phyloP scores from a whole-genome alignment of 352 stramenopile species.

The Pythium phragmiticola region DNA sequence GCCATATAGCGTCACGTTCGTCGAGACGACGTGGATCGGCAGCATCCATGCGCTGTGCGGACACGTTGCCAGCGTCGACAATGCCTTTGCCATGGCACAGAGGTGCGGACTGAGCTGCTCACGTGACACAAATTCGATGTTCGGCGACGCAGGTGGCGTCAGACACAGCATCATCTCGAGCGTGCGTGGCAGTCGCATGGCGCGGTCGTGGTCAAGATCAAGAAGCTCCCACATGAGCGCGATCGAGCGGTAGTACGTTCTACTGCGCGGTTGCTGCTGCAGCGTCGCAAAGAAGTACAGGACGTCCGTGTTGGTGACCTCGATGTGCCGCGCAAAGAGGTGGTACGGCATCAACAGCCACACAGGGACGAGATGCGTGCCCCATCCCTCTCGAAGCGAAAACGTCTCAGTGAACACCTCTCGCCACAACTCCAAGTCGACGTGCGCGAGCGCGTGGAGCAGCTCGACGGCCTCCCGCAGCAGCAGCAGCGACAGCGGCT shows the following conservation, averaged over 20 bases:
- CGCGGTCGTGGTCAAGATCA: not conserved
- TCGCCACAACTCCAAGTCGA: slow-evolving; percentile 1
- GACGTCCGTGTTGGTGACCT: not conserved
- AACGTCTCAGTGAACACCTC: not conserved
- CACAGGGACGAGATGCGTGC: slow-evolving; percentile 1
- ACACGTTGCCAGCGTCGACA: not conserved
- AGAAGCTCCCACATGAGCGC: not conserved
- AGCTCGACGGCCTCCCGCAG: not conserved
- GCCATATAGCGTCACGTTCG: not conserved
- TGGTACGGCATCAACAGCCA: slow-evolving; percentile 9
- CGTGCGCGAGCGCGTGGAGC: slow-evolving; percentile 3
- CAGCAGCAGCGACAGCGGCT: slow-evolving; percentile 1
- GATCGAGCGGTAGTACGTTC: not conserved
- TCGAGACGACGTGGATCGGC: not conserved
- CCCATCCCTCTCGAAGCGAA: not conserved
- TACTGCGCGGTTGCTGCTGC: not conserved
- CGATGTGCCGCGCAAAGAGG: slow-evolving; percentile 1
- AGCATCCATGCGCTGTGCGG: not conserved
- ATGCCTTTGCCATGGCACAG: not conserved
- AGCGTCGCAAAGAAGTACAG: not conserved
- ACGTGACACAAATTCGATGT: not conserved
- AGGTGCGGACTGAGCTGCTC: not conserved
- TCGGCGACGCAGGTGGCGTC: not conserved
- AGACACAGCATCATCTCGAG: not conserved
- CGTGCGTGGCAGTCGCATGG: not conserved